Evolutionary conservation across 257 asterid genomes (phyloP).

Genomic region (Verbena officinalis): DNA sequence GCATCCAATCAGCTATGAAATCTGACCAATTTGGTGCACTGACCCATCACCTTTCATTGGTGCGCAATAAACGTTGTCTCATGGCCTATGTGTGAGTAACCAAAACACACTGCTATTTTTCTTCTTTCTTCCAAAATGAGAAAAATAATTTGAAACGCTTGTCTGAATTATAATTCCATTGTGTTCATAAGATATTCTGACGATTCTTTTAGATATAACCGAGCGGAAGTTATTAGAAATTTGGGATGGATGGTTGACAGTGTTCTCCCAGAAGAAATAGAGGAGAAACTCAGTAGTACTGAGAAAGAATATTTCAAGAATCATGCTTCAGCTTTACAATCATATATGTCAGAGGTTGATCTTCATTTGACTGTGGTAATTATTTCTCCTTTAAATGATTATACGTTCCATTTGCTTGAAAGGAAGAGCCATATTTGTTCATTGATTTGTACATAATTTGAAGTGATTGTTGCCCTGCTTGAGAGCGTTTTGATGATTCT

Average conservation of each 20-base stretch:
- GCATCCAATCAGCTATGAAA: conserved; percentile 43
- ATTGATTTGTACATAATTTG: background rate
- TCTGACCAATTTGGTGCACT: conserved; percentile 87
- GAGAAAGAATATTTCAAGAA: conserved; percentile 82
- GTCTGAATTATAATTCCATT: background rate
- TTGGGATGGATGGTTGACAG: conserved; percentile 81
- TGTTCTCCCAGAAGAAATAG: conserved; percentile 84
- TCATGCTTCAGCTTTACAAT: conserved; percentile 63
- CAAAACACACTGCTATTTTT: conserved; percentile 4
- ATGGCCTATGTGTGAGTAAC: conserved; percentile 84
- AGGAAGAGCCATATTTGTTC: background rate
- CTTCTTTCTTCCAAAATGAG: background rate
- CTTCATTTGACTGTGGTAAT: conserved; percentile 86
- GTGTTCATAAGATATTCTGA: too few species aligned
- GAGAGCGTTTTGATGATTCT: background rate
- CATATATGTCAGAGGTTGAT: conserved; percentile 67
- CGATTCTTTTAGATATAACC: conserved; percentile 58
- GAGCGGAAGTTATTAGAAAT: conserved; percentile 76
- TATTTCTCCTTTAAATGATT: conserved; percentile 20
- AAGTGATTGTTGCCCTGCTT: background rate
- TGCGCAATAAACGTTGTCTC: conserved; percentile 92
- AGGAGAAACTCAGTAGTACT: conserved; percentile 68
- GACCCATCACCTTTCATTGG: conserved; percentile 81
- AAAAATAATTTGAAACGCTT: background rate
- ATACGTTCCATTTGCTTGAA: background rate